Percentiles rank a stretch among this genome's conserved stretches.
Evolutionary conservation across 2,329 filamentous ascomycete genomes (phyloP).

Genomic region (Kalmusia sp.): DNA sequence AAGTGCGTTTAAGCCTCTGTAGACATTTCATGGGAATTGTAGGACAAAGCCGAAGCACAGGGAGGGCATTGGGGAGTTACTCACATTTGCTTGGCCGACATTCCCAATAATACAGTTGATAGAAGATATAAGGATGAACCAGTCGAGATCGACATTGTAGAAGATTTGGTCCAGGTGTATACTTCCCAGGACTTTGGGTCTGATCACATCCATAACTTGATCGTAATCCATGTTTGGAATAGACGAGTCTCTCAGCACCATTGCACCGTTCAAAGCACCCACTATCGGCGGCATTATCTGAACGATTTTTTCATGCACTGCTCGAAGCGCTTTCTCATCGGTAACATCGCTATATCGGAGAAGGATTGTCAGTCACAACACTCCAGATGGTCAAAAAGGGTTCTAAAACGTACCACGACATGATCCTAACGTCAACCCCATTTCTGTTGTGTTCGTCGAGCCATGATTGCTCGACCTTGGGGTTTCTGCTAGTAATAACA

Average conservation of each 20-base stretch:
- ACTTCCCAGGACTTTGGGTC: slow-evolving; percentile 24
- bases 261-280: slow-evolving; percentile 24
- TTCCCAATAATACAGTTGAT: slow-evolving; percentile 11
- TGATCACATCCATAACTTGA: neutral
- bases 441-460: slow-evolving; percentile 1
- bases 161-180: slow-evolving; percentile 20
- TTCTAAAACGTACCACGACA: slow-evolving; percentile 14
- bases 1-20: no score
- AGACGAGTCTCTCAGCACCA: slow-evolving; percentile 13
- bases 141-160: slow-evolving; percentile 20
- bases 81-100: slow-evolving; percentile 17
- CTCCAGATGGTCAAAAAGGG: neutral
- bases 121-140: slow-evolving; percentile 29
- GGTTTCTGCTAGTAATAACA: slow-evolving; percentile 49
- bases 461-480: slow-evolving; percentile 27
- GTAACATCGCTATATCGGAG: slow-evolving; percentile 15
- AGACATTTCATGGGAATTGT: no score
- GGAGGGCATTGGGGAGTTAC: no score
- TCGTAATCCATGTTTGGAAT: neutral
- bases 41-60: no score
- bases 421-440: slow-evolving; percentile 11
- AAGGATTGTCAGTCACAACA: neutral
- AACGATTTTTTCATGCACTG: slow-evolving; percentile 2
- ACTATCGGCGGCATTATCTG: slow-evolving; percentile 20
- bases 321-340: neutral